phyloP scores from a whole-genome alignment of 1,284 basidiomycete genomes.

The Mycosarcoma mackinlayi region DNA sequence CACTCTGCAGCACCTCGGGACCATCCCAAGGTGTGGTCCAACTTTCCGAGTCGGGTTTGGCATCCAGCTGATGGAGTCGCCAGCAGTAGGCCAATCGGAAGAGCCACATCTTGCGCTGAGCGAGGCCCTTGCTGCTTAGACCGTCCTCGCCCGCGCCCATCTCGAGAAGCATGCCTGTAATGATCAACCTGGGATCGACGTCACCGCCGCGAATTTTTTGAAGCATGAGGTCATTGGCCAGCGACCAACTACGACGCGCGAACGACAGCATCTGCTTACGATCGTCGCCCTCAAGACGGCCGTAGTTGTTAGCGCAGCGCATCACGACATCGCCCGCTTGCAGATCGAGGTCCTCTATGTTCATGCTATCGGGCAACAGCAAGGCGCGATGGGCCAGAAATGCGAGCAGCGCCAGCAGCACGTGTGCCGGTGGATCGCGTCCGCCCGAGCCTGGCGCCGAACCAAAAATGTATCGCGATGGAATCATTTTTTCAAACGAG shows the following conservation, averaged over 20 bases:
- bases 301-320: constrained; percentile 47
- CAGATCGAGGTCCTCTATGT: constrained; percentile 54
- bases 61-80: constrained; percentile 52
- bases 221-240: constrained; percentile 52
- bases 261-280: constrained; percentile 52
- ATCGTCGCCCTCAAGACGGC: constrained; percentile 47
- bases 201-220: constrained; percentile 51
- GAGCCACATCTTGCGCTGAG: constrained; percentile 51
- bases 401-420: constrained; percentile 54
- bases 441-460: constrained; percentile 24
- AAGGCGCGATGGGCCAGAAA: constrained; percentile 54
- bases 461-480: constrained; percentile 54
- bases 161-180: constrained; percentile 51
- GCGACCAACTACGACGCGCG: constrained; percentile 54
- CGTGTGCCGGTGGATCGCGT: constrained; percentile 45
- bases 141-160: constrained; percentile 57
- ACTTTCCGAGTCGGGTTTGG: constrained; percentile 39
- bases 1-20: constrained; percentile 37
- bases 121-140: constrained; percentile 40
- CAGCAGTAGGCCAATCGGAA: constrained; percentile 49
- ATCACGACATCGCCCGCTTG: constrained; percentile 43
- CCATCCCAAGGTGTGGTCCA: constrained; percentile 43
- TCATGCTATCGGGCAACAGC: constrained; percentile 49
- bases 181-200: constrained; percentile 50
- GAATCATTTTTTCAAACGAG: constrained; percentile 54